Base-by-base conservation (phyloP, 2,329 filamentous ascomycete species). In the Berkeleyomyces basicola region DNA sequence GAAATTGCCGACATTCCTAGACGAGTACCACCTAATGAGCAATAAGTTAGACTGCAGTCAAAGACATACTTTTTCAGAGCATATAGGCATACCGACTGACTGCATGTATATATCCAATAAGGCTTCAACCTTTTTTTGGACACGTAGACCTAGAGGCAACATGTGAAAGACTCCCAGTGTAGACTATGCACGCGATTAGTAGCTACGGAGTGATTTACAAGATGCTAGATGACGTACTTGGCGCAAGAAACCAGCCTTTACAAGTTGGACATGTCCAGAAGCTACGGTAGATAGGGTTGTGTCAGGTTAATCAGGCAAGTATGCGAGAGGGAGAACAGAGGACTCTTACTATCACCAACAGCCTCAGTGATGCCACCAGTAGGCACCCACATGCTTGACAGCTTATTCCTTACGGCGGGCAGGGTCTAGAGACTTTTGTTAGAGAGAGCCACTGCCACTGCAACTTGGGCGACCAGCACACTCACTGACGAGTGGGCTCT, bases 161-260 rank as follows among this genome's bases (percentile, higher is more conserved):
- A 96, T 79, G 70, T 99, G 93, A 69, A 96, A 99, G 43, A 97
- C 83, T 37, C 93, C 93, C 6, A 91, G 83, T 70, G 96, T 87
- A 23, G 90, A 85, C 83, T 90, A 67, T 7, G 43, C 11, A 14
- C 11, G 14, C 16, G 51, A 14, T 65, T 60, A 65, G 61, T 43
- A 57, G 2, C 7, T n/a, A 31, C 31, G 33, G 14, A 16, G 5
- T 57, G 2, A 39, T 6, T 44, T n/a, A 31, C 63, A 33, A 65
- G 39, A 36, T 16, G 33, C 47, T 40, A 65, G 33, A 31, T 37
- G 70, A 23, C 74, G 68, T 66, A 86, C 85, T 76, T 90, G 86
- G 65, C 86, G 83, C 55, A 91, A 72, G 69, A 86, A 91, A 0
- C 88, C 88, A 59, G 84, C 86, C 63, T 84, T 79, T 47, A 88